Evolutionary conservation across 495 filamentous ascomycete species (phyloP).

Genomic region (Sordaria brevicollis): DNA sequence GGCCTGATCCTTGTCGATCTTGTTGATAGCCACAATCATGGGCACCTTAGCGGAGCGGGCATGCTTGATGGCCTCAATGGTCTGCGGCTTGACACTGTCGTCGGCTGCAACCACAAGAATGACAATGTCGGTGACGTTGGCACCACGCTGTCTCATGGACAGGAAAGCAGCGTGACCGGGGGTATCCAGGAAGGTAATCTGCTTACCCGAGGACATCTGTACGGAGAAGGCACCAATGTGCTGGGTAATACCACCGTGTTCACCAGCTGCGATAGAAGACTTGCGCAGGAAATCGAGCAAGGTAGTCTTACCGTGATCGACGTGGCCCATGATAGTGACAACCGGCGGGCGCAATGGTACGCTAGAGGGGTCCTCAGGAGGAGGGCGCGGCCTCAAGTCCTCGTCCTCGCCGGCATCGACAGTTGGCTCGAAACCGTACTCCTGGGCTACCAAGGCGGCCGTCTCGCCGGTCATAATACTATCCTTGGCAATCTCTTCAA

Average conservation of each 20-base stretch:
- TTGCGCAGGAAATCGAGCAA: constrained; percentile 90
- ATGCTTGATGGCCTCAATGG: constrained; percentile 91
- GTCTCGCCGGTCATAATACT: constrained; percentile 84
- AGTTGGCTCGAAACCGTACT: constrained; percentile 87
- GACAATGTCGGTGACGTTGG: constrained; percentile 93
- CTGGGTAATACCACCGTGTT: constrained; percentile 97
- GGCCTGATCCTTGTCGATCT: constrained; percentile 79
- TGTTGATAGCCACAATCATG: constrained; percentile 97
- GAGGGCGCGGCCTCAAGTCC: constrained; percentile 65
- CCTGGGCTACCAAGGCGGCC: constrained; percentile 79
- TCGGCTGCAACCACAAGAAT: constrained; percentile 94
- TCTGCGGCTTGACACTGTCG: constrained; percentile 96
- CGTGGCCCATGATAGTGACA: constrained; percentile 99
- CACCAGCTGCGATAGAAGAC: constrained; percentile 77
- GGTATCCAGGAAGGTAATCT: constrained; percentile 94
- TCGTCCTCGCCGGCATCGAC: constrained; percentile 55
- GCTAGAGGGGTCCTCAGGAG: constrained; percentile 56
- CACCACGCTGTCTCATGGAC: constrained; percentile 90
- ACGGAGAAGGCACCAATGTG: constrained; percentile 99
- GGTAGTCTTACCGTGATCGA: constrained; percentile 98
- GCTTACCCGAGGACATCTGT: constrained; percentile 69
- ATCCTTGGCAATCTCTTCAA: constrained; percentile 66
- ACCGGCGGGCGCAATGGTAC: constrained; percentile 77
- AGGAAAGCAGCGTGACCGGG: constrained; percentile 95
- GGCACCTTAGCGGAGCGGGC: constrained; percentile 83